phyloP scores from a whole-genome alignment of 495 filamentous ascomycete species.

The Penicillium chermesinum region DNA sequence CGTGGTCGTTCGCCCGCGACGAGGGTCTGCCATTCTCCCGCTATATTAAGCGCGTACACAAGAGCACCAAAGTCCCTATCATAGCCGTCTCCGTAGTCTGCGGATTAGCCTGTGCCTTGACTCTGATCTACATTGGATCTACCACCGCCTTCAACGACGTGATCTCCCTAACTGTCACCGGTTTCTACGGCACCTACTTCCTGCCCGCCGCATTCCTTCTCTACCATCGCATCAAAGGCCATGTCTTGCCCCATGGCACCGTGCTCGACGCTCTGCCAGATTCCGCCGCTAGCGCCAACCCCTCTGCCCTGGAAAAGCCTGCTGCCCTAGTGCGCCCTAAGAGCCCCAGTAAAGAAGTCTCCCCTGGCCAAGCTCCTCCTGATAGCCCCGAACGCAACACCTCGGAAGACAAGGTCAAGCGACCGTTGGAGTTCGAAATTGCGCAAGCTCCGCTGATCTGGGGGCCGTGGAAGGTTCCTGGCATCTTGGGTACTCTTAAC shows the following conservation, averaged over 20 bases:
- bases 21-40: slow-evolving; percentile 39
- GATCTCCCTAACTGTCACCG: slow-evolving; percentile 38
- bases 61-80: slow-evolving; percentile 28
- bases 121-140: slow-evolving; percentile 47
- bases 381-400: slow-evolving; percentile 17
- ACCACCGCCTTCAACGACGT: slow-evolving; percentile 45
- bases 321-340: slow-evolving; percentile 12
- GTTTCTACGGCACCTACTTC: slow-evolving; percentile 39
- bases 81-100: slow-evolving; percentile 32
- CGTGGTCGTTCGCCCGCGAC: slow-evolving; percentile 52
- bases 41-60: slow-evolving; percentile 27
- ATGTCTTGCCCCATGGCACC: slow-evolving; percentile 24
- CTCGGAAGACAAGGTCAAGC: slow-evolving; percentile 2
- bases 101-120: slow-evolving; percentile 35
- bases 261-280: slow-evolving; percentile 19
- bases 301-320: slow-evolving; percentile 11
- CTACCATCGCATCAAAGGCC: slow-evolving; percentile 29
- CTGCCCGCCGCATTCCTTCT: slow-evolving; percentile 37
- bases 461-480: slow-evolving; percentile 40
- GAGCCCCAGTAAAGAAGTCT: slow-evolving; percentile 6
- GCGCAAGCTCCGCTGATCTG: slow-evolving; percentile 24
- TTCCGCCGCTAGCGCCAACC: slow-evolving; percentile 6
- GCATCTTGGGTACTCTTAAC: slow-evolving; percentile 31
- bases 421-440: slow-evolving; percentile 17
- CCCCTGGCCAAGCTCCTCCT: slow-evolving; percentile 2